Evolutionary conservation across 2,329 filamentous ascomycete species (phyloP), one percentile per base, ranked within the genome.

Genomic region (Fusarium chlamydosporum): DNA sequence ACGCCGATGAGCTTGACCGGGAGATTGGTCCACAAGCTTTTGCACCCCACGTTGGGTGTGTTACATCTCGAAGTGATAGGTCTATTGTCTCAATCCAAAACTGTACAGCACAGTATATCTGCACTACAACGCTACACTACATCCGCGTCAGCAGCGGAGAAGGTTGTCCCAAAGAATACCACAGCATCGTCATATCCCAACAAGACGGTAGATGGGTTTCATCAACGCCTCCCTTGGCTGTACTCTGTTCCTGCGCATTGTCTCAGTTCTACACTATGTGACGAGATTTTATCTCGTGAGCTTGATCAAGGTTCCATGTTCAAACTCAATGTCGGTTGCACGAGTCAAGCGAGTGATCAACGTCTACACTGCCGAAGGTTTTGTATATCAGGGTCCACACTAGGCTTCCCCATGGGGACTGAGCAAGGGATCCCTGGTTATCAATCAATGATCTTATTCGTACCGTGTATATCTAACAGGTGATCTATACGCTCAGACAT

Each of bases 131-230:
- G 58, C 61, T 35, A 38, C 55, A 42, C 23, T 4, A 20, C n/a
- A 43, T 50, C 61, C 61, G 58, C 61, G 61, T 64, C 58, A 64
- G 58, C 61, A 57, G 20, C 51, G 43, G 43, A 64, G 23, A 50
- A 50, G 51, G 18, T 42, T 18, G 9, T 27, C 33, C 46, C 33
- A 38, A 43, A 26, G 6, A 16, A 31, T 10, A 43, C 12, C 23
- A 33, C 37, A 23, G 16, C n/a, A 20, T 29, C 35, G n/a, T 16
- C 10, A 26, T 20, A n/a, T 26, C n/a, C 31, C 31, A 18, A 31
- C 20, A 23, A 31, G 16, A 29, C 15, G 12, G 29, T 16, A 15
- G 16, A n/a, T 20, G 20, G 27, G 27, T 29, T 33, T 38, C 45
- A 29, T 33, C 16, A 15, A 13, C 23, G 16, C 8, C 20, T 33